These are phyloP conservation scores for Colletotrichum viniferum DNA, from an alignment of 2,329 filamentous ascomycete species.

Conservation along the genomic window DNA sequence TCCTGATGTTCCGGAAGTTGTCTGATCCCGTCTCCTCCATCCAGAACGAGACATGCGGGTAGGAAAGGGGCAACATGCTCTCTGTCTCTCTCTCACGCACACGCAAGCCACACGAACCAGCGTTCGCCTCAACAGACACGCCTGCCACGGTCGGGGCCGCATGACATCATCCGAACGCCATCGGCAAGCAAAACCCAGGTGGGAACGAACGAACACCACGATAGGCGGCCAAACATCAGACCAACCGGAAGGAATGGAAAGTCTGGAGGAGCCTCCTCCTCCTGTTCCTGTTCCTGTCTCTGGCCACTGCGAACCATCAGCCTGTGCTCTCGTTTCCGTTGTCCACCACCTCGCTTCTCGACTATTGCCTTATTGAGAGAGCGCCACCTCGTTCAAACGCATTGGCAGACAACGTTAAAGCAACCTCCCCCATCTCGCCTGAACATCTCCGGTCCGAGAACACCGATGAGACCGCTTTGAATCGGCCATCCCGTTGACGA, in stretches of 20 bases:
- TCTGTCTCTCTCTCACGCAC: neutral
- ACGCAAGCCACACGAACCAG: neutral
- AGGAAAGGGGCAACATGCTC: neutral
- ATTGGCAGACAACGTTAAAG: neutral
- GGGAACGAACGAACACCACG: neutral
- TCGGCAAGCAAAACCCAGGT: neutral
- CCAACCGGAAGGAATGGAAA: neutral
- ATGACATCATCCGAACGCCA: slow-evolving; percentile 23
- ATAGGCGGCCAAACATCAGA: neutral
- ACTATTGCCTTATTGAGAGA: neutral
- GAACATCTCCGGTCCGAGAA: neutral
- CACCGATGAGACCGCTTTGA: neutral
- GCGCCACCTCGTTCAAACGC: neutral
- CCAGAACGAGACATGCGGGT: neutral
- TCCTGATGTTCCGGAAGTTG: neutral
- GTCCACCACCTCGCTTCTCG: neutral
- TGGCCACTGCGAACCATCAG: neutral
- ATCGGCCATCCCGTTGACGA: neutral
- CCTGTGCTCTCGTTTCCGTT: neutral
- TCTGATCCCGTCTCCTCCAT: neutral
- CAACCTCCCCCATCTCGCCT: neutral
- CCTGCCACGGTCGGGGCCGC: neutral
- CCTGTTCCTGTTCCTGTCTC: neutral
- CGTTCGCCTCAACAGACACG: neutral
- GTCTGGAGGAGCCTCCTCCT: neutral